phyloP scores from a whole-genome alignment of 148 eudicot species.

The Amaranthus cruentus region DNA sequence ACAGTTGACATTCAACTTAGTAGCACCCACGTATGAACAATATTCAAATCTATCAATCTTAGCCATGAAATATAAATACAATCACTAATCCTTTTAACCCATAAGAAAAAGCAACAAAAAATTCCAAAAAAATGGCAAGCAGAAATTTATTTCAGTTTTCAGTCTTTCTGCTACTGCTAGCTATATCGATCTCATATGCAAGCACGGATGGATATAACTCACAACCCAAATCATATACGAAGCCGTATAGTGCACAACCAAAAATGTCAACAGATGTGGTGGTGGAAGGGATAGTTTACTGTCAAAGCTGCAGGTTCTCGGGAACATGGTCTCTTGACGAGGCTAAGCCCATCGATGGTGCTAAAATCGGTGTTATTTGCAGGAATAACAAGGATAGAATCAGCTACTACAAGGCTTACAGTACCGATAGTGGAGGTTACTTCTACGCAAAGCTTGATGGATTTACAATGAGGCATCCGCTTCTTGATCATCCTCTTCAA shows the following conservation, averaged over 20 bases:
- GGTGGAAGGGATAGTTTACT: conserved; percentile 78
- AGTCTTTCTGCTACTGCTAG: conserved; percentile 29
- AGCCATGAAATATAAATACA: conserved; percentile 27
- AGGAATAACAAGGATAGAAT: conserved; percentile 55
- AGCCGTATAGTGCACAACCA: conserved; percentile 15
- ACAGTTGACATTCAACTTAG: conserved; percentile 29
- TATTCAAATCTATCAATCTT: not conserved
- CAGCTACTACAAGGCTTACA: conserved; percentile 55
- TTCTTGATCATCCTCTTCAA: conserved; percentile 75
- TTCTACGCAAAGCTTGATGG: conserved; percentile 56
- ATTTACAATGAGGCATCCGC: conserved; percentile 44
- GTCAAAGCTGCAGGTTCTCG: conserved; percentile 63
- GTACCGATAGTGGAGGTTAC: conserved; percentile 43
- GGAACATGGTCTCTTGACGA: conserved; percentile 36
- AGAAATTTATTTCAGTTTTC: conserved; percentile 30
- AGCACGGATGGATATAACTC: conserved; percentile 22
- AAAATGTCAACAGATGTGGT: conserved; percentile 34
- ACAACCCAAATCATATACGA: conserved; percentile 2
- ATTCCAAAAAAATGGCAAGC: conserved; percentile 34
- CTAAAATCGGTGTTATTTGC: conserved; percentile 62
- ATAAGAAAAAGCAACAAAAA: not conserved
- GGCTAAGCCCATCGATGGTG: conserved; percentile 59
- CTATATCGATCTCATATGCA: conserved; percentile 22
- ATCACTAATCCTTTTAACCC: not conserved
- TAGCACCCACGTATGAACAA: conserved; percentile 45